Base-by-base conservation (phyloP, 441 rosid genomes). In the Codiaeum variegatum region DNA sequence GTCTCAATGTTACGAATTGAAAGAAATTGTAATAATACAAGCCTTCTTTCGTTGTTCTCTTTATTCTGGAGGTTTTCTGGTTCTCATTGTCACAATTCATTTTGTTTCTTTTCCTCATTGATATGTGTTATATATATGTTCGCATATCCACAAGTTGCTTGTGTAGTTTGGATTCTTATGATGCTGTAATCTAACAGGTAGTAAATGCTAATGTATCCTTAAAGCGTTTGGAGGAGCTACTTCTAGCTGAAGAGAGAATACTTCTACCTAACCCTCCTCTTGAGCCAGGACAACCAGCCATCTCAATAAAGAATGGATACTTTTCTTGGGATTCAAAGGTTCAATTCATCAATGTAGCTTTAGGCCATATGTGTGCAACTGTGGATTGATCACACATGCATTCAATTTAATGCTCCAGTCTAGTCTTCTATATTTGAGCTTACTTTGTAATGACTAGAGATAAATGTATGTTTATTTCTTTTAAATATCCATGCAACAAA, bases 261-360 rank as follows among this genome's bases (percentile, higher is more conserved):
- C 96, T 94, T 77, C 84, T 87, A 62, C 98, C 98, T 24, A 96
- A 96, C 77, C 98, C 98, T 72, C 97, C 97, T 54, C 85, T 85
- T 75, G 94, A 90, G 76, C 87, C 88, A 73, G 88, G 76, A 73
- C 77, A 77, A 71, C 94, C 98, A 34, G 98, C 95, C 51, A 78
- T 96, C 73, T 88, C 94, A 67, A 91, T 96, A 60, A 91, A 83
- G 78, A 82, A 92, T 81, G 99, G 99, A 75, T 80, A 72, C 80
- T 96, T 96, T 83, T 88, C 98, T 36, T 96, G 99, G 99, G 98
- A 96, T 85, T 80, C 93, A 40, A 88, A 90, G 99, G 99, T 96
- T 65, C 24, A 15, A 34, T 31, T 66, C 40, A 63, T 66, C 46
- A 36, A 26, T 19, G 0, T 6, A 52, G 60, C 73, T n/a, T n/a